A percentile compares a stretch with the other conserved stretches of the same genome.
Conservation (phyloP, 495 filamentous ascomycete genomes). For the Aspergillus olivimuriae region DNA sequence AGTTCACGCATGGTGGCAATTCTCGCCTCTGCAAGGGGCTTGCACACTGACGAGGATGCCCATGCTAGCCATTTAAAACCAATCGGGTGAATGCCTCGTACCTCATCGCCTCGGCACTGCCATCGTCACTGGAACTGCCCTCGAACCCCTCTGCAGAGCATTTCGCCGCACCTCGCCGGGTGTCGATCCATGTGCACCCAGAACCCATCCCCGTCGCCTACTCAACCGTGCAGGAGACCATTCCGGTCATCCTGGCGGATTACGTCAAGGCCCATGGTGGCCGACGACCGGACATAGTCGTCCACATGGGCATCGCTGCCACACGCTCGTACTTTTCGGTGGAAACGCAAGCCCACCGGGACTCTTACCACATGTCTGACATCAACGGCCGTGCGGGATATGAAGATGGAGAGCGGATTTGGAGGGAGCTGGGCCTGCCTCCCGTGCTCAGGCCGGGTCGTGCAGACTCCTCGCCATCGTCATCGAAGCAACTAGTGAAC, state of each 20-base stretch:
- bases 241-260: constrained; percentile 51
- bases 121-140: constrained; percentile 23
- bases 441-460: constrained; percentile 27
- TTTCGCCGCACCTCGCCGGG: constrained; percentile 32
- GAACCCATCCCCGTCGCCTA: constrained; percentile 66
- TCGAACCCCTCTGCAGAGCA: constrained; percentile 5
- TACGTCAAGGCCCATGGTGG: constrained; percentile 29
- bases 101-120: constrained; percentile 56
- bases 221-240: constrained; percentile 48
- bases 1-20: constrained; percentile 23
- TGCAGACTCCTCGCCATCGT: constrained; percentile 5
- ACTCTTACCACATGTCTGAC: constrained; percentile 66
- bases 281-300: constrained; percentile 53
- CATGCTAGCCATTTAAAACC: constrained; percentile 56
- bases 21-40: constrained; percentile 4
- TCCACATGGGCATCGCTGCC: constrained; percentile 81
- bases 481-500: background rate
- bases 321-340: constrained; percentile 61
- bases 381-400: constrained; percentile 53
- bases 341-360: constrained; percentile 65
- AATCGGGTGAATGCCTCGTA: constrained; percentile 66
- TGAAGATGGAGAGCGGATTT: constrained; percentile 44
- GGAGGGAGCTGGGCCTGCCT: constrained; percentile 37
- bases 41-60: constrained; percentile 8
- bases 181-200: constrained; percentile 61